Evolutionary conservation across 148 eudicot species (phyloP).

Genomic region (Agrostemma githago): DNA sequence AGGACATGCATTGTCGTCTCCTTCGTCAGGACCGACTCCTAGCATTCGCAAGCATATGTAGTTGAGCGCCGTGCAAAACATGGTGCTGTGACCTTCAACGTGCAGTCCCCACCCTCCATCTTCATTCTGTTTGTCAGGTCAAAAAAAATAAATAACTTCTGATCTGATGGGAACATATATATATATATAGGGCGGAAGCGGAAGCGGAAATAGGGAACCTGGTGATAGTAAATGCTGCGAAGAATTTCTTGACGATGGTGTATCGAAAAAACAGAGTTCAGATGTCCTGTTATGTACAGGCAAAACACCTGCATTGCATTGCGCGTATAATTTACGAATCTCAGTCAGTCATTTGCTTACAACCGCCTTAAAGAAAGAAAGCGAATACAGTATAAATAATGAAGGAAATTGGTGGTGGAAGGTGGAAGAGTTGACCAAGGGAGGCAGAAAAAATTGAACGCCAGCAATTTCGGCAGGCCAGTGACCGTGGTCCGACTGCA

Average conservation of each 20-base stretch:
- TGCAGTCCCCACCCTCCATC: constrained; percentile 17
- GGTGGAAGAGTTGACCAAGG: constrained; percentile 30
- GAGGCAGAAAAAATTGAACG: constrained; percentile 44
- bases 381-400: not conserved
- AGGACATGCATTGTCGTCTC: constrained; percentile 22
- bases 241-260: not conserved
- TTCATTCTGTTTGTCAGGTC: constrained; percentile 24
- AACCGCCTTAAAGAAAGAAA: not conserved
- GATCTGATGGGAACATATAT: too few species aligned
- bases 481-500: constrained; percentile 55
- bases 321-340: not conserved
- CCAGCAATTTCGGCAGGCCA: constrained; percentile 63
- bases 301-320: constrained; percentile 22
- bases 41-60: constrained; percentile 41
- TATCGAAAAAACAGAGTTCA: constrained; percentile 20
- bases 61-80: constrained; percentile 36
- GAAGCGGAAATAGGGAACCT: not conserved
- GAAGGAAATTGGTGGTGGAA: not conserved
- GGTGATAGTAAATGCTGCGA: too few species aligned
- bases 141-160: too few species aligned
- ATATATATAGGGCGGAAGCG: too few species aligned
- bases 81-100: constrained; percentile 38
- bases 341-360: too few species aligned
- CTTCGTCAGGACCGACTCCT: constrained; percentile 35
- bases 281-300: constrained; percentile 28